Evolutionary conservation across 495 filamentous ascomycete species (phyloP), one percentile per base, ranked within the genome.

Genomic region (Xanthoparmelia taractica): DNA sequence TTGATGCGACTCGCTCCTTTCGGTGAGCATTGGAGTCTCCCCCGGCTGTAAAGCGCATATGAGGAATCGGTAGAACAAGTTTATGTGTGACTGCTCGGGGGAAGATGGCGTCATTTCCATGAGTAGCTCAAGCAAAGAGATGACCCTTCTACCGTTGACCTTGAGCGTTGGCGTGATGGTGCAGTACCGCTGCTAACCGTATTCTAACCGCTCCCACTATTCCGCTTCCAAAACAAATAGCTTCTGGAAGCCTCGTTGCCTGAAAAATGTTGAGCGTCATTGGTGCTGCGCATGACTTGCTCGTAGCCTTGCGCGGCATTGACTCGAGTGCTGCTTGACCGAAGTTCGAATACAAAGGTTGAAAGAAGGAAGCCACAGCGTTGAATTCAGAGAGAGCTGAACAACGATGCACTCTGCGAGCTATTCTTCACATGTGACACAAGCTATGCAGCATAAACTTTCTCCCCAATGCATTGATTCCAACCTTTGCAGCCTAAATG

Each of bases 371-470:
- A 55, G 36, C 25, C 47, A 20, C 36, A 47, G 60, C 23, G 36
- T 18, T 13, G 33, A 37, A n/a, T 29, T 55, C 25, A 2, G 15
- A 43, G 15, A 43, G 25, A 61, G 13, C 3, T 58, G 36, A 41
- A 20, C 8, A 3, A 58, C 8, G 33, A 33, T 33, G 2, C 37
- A 23, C 6, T 25, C 25, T 41, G 25, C 37, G 0, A 41, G n/a
- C 23, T 34, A 36, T 15, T 13, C 36, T 27, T 54, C 27, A 37
- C 17, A 27, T 61, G 8, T 36, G 36, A 54, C 25, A 18, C 13
- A 37, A 47, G 55, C 41, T 38, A 63, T 63, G 61, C 61, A 37
- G 34, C 25, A 50, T 2, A 47, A 57, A 31, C 34, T 23, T 34
- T 36, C 17, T 18, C 40, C 55, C 34, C 29, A 41, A 41, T 57